Base-by-base conservation (phyloP, 2,329 filamentous ascomycete species). In the Cercospora sp. region DNA sequence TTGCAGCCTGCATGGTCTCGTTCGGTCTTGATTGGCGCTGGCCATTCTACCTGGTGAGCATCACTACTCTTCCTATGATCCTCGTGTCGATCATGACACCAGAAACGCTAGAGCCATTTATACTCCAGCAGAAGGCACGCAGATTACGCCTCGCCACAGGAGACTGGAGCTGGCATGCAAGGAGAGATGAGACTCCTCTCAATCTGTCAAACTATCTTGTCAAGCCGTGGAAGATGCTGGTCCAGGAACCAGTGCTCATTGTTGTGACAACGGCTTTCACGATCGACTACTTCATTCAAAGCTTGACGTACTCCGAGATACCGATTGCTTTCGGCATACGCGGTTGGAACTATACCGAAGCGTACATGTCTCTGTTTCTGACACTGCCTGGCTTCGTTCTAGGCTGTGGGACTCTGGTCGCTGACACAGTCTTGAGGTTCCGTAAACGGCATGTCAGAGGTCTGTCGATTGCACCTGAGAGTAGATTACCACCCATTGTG, bases 261-360 rank as follows among this genome's bases (percentile, higher is more conserved):
- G 67, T 70, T 2, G 69, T 70, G 1, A 70, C 69, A 0, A 55
- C 75, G 7, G 77, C 77, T 48, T 72, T 75, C 62, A 69, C 68
- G 3, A 67, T 77, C 1, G 69, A 76, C 5, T 77, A 77, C 45
- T 82, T 81, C 5, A 62, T 72, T 13, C 66, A 68, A 2, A 84
- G 81, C 66, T 76, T 68, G 20, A 69, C 82, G 53, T 69, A 69
- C 28, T 69, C 67, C 3, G 67, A 65, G 3, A 63, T 70, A 2
- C 66, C 69, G 3, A 62, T 60, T n/a, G 67, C 67, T 2, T 70
- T 63, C 39, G 18, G 39, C 31, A 45, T 36, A 23, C 42, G 67
- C 8, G 30, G 16, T 3, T 70, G 69, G 69, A 13, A n/a, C 13
- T 23, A 20, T 16, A 31, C 30, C 2, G 5, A 31, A 10, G 59